These are phyloP conservation scores for Moringa oleifera DNA, from an alignment of 345 rosid species.

Conservation along the genomic window DNA sequence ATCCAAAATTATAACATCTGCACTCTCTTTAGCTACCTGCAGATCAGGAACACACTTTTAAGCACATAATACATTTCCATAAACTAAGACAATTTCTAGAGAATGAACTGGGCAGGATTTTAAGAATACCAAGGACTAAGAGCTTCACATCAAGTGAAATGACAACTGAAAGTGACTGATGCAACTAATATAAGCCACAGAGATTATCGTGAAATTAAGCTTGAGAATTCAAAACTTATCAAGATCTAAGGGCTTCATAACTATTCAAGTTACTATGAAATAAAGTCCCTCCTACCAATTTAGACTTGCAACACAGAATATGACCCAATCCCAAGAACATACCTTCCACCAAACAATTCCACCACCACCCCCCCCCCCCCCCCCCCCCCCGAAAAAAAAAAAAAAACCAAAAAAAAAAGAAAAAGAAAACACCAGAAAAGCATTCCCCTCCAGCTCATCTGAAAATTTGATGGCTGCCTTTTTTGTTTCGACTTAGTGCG, in stretches of 20 bases:
- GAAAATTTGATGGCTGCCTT: too few species aligned
- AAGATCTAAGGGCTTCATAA: background rate
- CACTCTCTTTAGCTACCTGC: slow-evolving; percentile 88
- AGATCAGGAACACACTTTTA: background rate
- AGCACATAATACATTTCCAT: background rate
- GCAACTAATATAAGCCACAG: background rate
- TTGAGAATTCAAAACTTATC: background rate
- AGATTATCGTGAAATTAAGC: background rate
- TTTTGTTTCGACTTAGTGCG: too few species aligned
- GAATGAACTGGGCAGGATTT: background rate
- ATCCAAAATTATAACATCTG: slow-evolving; percentile 81
- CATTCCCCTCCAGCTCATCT: too few species aligned
- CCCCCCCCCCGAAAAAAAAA: too few species aligned
- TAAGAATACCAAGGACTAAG: background rate
- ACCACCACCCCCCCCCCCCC: too few species aligned
- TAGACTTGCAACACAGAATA: too few species aligned
- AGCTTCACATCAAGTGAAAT: background rate
- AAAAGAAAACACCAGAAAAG: too few species aligned
- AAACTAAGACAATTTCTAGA: slow-evolving; percentile 1
- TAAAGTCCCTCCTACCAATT: too few species aligned
- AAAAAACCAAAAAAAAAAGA: too few species aligned
- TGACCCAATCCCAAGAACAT: too few species aligned
- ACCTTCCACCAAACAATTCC: too few species aligned
- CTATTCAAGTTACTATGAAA: too few species aligned
- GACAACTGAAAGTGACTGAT: background rate